Conservation (phyloP, 2,329 filamentous ascomycete species). For the Pseudogymnoascus sp. region DNA sequence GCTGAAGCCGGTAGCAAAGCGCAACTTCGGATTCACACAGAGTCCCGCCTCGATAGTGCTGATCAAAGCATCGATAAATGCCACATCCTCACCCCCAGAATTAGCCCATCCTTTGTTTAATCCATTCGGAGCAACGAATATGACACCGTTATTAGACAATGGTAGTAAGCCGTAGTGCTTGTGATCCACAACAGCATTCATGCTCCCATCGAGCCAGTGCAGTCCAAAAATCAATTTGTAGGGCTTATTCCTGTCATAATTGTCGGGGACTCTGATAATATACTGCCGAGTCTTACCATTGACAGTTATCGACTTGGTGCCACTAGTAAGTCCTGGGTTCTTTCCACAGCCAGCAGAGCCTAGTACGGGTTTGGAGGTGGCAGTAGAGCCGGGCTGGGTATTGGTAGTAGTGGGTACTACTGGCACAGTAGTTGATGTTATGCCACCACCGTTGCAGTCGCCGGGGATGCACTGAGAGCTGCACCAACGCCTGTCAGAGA, state of each 20-base stretch:
- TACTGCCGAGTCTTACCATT: slow-evolving; percentile 33
- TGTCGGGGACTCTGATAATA: slow-evolving; percentile 32
- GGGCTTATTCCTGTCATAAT: slow-evolving; percentile 33
- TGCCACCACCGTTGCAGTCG: background rate
- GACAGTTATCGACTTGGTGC: slow-evolving; percentile 30
- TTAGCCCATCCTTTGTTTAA: slow-evolving; percentile 30
- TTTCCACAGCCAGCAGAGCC: slow-evolving; percentile 31
- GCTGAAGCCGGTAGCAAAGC: slow-evolving; percentile 31
- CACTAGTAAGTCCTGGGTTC: slow-evolving; percentile 24
- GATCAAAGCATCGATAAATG: slow-evolving; percentile 29
- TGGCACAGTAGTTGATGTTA: background rate
- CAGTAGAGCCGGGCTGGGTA: background rate
- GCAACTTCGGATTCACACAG: slow-evolving; percentile 28
- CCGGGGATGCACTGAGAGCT: slow-evolving; percentile 1
- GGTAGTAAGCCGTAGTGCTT: slow-evolving; percentile 30
- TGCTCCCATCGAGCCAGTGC: slow-evolving; percentile 35
- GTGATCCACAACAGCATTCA: slow-evolving; percentile 31
- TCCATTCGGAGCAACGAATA: slow-evolving; percentile 31
- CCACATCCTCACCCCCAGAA: slow-evolving; percentile 29
- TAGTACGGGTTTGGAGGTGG: background rate
- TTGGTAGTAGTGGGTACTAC: background rate
- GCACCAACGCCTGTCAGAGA: background rate
- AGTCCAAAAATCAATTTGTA: slow-evolving; percentile 36
- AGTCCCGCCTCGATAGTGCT: slow-evolving; percentile 27
- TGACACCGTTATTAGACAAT: slow-evolving; percentile 27